phyloP scores from a whole-genome alignment of 2,329 filamentous ascomycete genomes.

The Verticillium nubilum region DNA sequence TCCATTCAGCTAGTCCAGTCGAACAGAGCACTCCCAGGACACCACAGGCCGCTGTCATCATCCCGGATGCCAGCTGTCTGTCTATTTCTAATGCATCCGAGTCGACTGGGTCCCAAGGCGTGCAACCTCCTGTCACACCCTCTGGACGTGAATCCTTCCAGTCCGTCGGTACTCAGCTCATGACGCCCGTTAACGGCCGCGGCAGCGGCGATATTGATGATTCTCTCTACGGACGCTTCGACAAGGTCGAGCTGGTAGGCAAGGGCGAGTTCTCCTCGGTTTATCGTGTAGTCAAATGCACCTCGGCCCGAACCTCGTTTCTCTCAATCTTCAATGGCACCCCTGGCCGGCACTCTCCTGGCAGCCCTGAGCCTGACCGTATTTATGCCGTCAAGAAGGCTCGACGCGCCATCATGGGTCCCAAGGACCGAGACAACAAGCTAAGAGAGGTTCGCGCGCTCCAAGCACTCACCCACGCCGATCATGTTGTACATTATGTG shows the following conservation, averaged over 20 bases:
- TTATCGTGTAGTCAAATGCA: conserved; percentile 62
- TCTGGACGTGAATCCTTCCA: conserved; percentile 45
- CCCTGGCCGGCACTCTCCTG: conserved; percentile 41
- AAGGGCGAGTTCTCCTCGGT: conserved; percentile 92
- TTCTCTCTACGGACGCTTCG: conserved; percentile 68
- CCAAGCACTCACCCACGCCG: conserved; percentile 68
- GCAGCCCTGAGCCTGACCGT: conserved; percentile 46
- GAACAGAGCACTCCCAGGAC: conserved; percentile 67
- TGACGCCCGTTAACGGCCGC: conserved; percentile 65
- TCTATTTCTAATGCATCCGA: conserved; percentile 65
- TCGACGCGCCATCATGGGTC: conserved; percentile 71
- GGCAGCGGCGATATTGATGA: conserved; percentile 67
- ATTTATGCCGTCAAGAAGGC: conserved; percentile 95
- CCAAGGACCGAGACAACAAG: conserved; percentile 75
- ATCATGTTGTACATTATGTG: conserved; percentile 80
- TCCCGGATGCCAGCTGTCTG: conserved; percentile 74
- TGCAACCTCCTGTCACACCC: conserved; percentile 65
- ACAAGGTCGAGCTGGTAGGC: conserved; percentile 73
- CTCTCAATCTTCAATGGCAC: conserved; percentile 34
- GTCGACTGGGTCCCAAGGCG: conserved; percentile 23
- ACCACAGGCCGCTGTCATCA: conserved; percentile 67
- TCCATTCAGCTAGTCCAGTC: conserved; percentile 56
- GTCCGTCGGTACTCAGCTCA: conserved; percentile 46
- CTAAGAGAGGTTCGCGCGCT: conserved; percentile 79
- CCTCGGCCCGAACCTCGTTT: conserved; percentile 17